Conservation (phyloP, 345 rosid genomes). For the Reutealis trisperma region DNA sequence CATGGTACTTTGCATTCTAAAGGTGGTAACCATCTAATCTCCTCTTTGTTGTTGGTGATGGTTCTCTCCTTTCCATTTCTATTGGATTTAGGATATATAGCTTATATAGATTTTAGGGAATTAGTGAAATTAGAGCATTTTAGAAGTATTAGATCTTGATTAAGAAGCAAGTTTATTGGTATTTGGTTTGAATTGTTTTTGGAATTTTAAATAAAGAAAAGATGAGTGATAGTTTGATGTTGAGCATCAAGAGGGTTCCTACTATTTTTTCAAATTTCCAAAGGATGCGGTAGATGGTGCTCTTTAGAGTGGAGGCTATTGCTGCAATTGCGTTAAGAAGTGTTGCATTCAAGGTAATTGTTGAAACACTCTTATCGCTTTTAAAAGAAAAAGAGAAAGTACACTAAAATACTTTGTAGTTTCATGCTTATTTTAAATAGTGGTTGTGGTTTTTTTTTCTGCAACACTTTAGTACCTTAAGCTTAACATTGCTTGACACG, state of each 20-base stretch:
- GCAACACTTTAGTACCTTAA: too few relatives aligned
- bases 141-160: slow-evolving; percentile 6
- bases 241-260: slow-evolving; percentile 84
- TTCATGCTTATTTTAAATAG: too few relatives aligned
- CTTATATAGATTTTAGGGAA: background rate
- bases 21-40: slow-evolving; percentile 99
- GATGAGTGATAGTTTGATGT: slow-evolving; percentile 47
- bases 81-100: slow-evolving; percentile 12
- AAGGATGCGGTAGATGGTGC: slow-evolving; percentile 57
- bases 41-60: slow-evolving; percentile 99
- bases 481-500: too few relatives aligned
- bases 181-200: slow-evolving; percentile 5
- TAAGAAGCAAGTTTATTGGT: slow-evolving; percentile 12
- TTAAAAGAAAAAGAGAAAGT: too few relatives aligned
- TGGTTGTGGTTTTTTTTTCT: too few relatives aligned
- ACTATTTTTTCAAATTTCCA: slow-evolving; percentile 80
- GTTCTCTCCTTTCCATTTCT: slow-evolving; percentile 29
- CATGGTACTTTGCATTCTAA: slow-evolving; percentile 99
- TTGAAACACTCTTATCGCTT: background rate
- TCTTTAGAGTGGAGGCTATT: slow-evolving; percentile 63
- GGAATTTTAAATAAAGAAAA: background rate
- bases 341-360: slow-evolving; percentile 73
- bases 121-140: background rate
- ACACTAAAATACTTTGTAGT: too few relatives aligned
- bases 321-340: slow-evolving; percentile 67